Base-by-base conservation (phyloP, 306 rosid genomes). In the Castanea sativa region DNA sequence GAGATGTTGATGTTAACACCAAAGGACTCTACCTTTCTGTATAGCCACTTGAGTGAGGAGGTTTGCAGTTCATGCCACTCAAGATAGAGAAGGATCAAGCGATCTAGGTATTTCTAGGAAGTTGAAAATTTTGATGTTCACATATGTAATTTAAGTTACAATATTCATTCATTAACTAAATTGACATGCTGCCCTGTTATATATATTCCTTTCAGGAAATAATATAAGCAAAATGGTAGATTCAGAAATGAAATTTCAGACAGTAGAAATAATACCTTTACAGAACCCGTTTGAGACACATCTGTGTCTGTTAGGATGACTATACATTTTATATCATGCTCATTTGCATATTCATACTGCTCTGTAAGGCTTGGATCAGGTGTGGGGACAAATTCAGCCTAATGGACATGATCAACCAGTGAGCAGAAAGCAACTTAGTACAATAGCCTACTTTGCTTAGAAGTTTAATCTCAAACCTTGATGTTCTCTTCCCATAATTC, bases 301-400 rank as follows among this genome's bases (percentile, higher is more conserved):
- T 85, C 89, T 35, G 89, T 75, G 86, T 92, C 97, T 19, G 93
- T 89, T 65, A 94, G 90, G 80, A 92, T 92, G 84, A 91, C 93
- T 2, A 94, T 95, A 83, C 92, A 92, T 83, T 94, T 94, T 76
- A 94, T 91, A 79, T 91, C 99, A 74, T 87, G 95, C 78, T 94
- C 99, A 49, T 89, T 90, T 23, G 99, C 99, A 74, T 92, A 94
- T 84, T 94, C 97, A 81, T 94, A 94, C 84, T 94, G 97, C 77
- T 92, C 99, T 21, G 99, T 94, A 49, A 94, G 90, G 85, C 97
- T 94, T 67, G 99, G 99, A 90, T 94, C 99, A 9, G 88, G 90
- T 76, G 83, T 71, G 30, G 92, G 97, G 73, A 91, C 90, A 85
- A 91, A 89, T 69, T 91, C 95, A 74, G 99, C 99, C 99, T 94